These are phyloP conservation scores for Aspergillus floridensis DNA, from an alignment of 2,329 filamentous ascomycete genomes.

Conservation along the genomic window DNA sequence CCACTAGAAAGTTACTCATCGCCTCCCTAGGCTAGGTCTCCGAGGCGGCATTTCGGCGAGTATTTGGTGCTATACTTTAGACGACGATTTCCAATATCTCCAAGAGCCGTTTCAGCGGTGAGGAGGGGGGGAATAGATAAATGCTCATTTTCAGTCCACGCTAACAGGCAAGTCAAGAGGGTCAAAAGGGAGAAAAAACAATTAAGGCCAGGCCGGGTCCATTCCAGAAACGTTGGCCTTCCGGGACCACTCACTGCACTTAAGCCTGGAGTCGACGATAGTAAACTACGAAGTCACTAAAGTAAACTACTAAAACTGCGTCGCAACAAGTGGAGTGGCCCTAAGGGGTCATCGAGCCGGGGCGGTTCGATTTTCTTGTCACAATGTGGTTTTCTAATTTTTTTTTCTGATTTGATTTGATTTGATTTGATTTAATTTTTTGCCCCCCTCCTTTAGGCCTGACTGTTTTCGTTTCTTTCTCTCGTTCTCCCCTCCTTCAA, in stretches of 20 bases:
- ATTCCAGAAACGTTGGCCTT: background rate
- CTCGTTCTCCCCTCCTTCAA: conserved; percentile 7
- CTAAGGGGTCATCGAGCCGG: conserved; percentile 11
- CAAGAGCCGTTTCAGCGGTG: background rate
- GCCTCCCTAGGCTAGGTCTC: background rate
- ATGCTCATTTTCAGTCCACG: background rate
- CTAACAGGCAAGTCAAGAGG: background rate
- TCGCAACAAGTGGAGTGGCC: conserved; percentile 4
- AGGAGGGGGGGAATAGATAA: background rate
- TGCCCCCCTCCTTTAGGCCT: conserved; percentile 8
- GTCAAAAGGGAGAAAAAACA: background rate
- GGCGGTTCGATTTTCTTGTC: conserved; percentile 8
- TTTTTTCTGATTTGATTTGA: too few species aligned
- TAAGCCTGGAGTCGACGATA: background rate
- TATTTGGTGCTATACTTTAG: background rate
- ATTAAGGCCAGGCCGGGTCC: background rate
- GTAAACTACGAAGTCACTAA: background rate
- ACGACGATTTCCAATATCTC: background rate
- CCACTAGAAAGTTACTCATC: background rate
- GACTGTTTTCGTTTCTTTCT: conserved; percentile 4
- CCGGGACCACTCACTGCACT: background rate
- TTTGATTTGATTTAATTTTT: background rate
- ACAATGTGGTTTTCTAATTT: conserved; percentile 11
- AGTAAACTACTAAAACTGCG: background rate
- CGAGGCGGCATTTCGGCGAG: background rate